Evolutionary conservation across 768 basidiomycete genomes (phyloP).

Genomic region (Dioszegia aurantiaca): DNA sequence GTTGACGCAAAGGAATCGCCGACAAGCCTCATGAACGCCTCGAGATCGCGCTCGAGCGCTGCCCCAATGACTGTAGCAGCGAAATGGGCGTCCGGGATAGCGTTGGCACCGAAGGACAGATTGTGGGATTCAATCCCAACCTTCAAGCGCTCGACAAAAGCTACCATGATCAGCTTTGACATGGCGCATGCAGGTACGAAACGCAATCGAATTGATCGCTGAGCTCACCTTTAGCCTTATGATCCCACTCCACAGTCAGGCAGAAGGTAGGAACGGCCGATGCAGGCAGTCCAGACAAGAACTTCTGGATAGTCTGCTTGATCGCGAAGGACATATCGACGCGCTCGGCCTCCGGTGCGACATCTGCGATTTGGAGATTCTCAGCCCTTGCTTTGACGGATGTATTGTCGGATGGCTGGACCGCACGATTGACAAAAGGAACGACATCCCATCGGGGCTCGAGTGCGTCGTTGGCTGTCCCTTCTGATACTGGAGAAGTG

Average conservation of each 20-base stretch:
- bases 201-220: background rate
- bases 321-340: background rate
- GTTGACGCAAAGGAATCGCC: background rate
- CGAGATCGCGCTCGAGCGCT: background rate
- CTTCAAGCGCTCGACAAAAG: background rate
- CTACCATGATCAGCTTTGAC: background rate
- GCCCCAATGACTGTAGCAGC: background rate
- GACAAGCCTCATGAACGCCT: background rate
- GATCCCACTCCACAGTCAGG: conserved; percentile 5
- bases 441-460: too few species aligned
- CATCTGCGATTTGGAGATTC: too few species aligned
- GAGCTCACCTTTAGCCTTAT: background rate
- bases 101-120: background rate
- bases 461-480: too few species aligned
- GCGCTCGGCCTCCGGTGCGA: background rate
- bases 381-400: too few species aligned
- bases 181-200: background rate
- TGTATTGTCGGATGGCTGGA: too few species aligned
- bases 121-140: background rate
- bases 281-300: background rate
- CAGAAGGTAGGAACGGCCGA: background rate
- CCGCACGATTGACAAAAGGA: too few species aligned
- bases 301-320: background rate
- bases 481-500: too few species aligned
- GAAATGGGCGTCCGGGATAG: background rate